phyloP scores from a whole-genome alignment of 2,329 filamentous ascomycete species.

The Penicillium sp. region DNA sequence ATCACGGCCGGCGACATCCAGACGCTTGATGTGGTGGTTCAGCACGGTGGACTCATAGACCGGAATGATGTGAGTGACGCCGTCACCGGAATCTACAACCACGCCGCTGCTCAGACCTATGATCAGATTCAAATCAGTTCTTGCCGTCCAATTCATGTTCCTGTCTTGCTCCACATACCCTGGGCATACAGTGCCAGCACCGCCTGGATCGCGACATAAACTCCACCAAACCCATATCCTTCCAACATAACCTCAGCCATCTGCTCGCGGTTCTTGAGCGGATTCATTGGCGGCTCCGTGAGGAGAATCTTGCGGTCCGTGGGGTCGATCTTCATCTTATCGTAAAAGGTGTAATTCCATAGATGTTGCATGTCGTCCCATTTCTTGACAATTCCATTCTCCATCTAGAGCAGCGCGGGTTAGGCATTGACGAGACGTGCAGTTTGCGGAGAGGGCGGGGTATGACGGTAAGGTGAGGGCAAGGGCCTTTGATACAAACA shows the following conservation, averaged over 20 bases:
- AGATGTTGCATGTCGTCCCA: constrained; percentile 99
- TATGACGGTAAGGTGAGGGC: constrained; percentile 11
- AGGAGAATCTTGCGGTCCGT: constrained; percentile 93
- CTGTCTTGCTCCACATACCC: constrained; percentile 53
- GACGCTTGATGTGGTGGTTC: constrained; percentile 88
- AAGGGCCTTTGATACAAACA: constrained; percentile 26
- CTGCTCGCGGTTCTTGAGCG: constrained; percentile 90
- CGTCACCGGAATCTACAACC: constrained; percentile 97
- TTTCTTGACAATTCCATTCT: constrained; percentile 98
- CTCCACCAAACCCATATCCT: constrained; percentile 89
- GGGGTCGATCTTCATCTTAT: constrained; percentile 93
- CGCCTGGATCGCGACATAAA: constrained; percentile 97
- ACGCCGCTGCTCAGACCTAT: constrained; percentile 82
- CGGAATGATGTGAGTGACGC: constrained; percentile 96
- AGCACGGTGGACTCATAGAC: constrained; percentile 98
- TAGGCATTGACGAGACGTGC: constrained; percentile 21
- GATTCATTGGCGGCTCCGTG: constrained; percentile 97
- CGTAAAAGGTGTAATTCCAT: constrained; percentile 97
- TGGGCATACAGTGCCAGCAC: constrained; percentile 95
- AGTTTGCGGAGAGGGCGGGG: constrained; percentile 22
- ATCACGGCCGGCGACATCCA: constrained; percentile 94
- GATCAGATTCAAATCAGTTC: constrained; percentile 8
- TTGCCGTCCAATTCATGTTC: background rate
- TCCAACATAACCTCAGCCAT: constrained; percentile 99
- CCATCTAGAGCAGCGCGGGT: constrained; percentile 62